phyloP scores from a whole-genome alignment of 2,329 filamentous ascomycete genomes.

The Colletotrichum orchidophilum region DNA sequence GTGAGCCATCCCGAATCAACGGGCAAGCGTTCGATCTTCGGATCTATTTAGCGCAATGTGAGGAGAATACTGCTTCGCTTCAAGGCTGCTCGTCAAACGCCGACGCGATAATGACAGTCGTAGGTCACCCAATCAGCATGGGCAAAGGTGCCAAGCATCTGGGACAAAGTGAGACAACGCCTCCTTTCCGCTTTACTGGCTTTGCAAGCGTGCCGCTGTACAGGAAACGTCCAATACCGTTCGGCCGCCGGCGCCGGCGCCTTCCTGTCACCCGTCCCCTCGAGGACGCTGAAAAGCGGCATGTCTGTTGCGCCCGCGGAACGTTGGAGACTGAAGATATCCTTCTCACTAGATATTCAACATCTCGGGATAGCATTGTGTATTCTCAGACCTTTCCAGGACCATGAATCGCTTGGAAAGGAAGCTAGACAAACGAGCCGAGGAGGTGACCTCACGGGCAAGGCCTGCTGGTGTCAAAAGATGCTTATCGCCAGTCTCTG shows the following conservation, averaged over 20 bases:
- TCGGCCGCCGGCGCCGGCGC: neutral
- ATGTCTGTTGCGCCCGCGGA: neutral
- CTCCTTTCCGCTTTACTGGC: neutral
- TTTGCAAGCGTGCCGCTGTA: neutral
- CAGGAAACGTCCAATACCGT: neutral
- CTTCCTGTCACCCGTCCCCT: neutral
- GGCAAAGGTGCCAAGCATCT: neutral
- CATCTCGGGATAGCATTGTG: neutral
- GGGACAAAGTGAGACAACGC: constrained; percentile 10
- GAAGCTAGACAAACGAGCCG: neutral
- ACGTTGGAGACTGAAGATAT: neutral
- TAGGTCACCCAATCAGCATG: constrained; percentile 20
- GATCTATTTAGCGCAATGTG: neutral
- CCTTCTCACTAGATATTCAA: neutral
- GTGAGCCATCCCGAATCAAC: neutral
- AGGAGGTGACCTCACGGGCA: neutral
- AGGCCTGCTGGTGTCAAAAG: neutral
- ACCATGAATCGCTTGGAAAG: neutral
- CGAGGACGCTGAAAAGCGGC: neutral
- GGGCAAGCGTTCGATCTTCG: neutral
- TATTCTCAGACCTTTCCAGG: neutral
- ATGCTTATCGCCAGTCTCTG: neutral
- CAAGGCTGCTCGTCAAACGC: neutral
- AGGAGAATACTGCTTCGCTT: neutral
- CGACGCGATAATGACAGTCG: neutral